Evolutionary conservation across 306 rosid genomes (phyloP), one percentile per base, ranked within the genome.

Genomic region (Dryas drummondii): DNA sequence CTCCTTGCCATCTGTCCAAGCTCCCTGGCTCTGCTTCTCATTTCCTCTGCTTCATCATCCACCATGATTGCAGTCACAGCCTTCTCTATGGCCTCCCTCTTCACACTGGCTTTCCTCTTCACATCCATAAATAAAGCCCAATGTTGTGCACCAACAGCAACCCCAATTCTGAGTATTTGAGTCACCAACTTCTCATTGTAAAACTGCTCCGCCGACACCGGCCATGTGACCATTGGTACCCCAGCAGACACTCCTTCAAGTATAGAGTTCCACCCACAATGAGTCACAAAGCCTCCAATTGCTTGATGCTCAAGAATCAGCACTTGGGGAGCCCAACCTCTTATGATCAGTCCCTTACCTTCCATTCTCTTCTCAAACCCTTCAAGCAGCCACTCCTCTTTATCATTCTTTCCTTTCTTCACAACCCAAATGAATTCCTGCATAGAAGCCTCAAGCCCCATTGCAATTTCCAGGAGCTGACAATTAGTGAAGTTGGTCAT

Each of bases 191-290:
- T 81, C 86, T 78, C 88, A 53, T 85, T 81, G 77, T 71, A 75
- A 72, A 85, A 81, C 15, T 85, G 88, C 41, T 81, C 86, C 0
- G 83, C 84, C 6, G 80, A 26, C 64, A 75, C 49, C 3, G 86
- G 88, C 88, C 88, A 85, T 16, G 86, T 85, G 50, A 85, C 72
- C 86, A 85, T 78, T 4, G 82, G 82, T 14, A 85, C 48, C 5
- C 86, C 88, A 4, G 83, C 81, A 22, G 77, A 9, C 4, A 82
- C 51, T 6, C 80, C 88, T 79, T 85, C 86, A 61, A 82, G 49
- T 14, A 60, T 70, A 1, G 84, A 85, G 61, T 85, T 85, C 88
- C 88, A 85, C 9, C 88, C 86, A 42, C 86, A 82, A 44, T 85
- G 88, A 22, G 86, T 85, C 80, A 85, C 70, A 66, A 85, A 85